Conservation (phyloP, 805 yeast genomes). For the Clavispora asparagi region DNA sequence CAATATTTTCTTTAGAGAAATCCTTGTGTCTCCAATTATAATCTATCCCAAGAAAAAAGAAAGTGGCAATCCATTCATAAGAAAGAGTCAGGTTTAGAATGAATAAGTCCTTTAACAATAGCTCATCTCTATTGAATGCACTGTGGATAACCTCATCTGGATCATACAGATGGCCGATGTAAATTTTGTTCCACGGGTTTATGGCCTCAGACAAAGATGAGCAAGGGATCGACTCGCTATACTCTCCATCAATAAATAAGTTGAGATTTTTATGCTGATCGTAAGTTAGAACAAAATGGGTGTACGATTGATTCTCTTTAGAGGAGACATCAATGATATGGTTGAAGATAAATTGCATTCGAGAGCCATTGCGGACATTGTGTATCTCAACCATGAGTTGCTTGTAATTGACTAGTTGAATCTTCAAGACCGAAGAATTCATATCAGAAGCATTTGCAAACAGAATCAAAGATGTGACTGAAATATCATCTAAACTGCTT, state of each 20-base stretch:
- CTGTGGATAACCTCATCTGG: neutral
- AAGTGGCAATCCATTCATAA: conserved; percentile 47
- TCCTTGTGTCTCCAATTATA: conserved; percentile 44
- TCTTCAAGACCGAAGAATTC: conserved; percentile 20
- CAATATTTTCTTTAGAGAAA: conserved; percentile 27
- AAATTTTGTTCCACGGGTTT: conserved; percentile 31
- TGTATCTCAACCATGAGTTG: conserved; percentile 28
- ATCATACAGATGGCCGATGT: conserved; percentile 21
- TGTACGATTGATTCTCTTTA: conserved; percentile 17
- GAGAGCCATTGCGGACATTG: conserved; percentile 19
- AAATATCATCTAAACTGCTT: conserved; percentile 6
- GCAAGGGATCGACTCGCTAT: conserved; percentile 38
- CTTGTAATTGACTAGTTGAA: conserved; percentile 24
- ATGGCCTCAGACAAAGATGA: conserved; percentile 25
- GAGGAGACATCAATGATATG: conserved; percentile 17
- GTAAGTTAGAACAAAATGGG: conserved; percentile 33
- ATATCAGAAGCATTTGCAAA: conserved; percentile 22
- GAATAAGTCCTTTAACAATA: conserved; percentile 33
- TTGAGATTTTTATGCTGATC: conserved; percentile 36
- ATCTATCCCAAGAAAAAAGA: conserved; percentile 42
- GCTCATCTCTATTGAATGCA: conserved; percentile 18
- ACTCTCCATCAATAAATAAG: conserved; percentile 47
- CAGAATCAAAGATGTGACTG: conserved; percentile 18
- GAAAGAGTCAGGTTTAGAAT: conserved; percentile 33
- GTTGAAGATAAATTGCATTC: conserved; percentile 30